phyloP scores from a whole-genome alignment of 2,329 filamentous ascomycete species.

The Alternaria tenuissima region DNA sequence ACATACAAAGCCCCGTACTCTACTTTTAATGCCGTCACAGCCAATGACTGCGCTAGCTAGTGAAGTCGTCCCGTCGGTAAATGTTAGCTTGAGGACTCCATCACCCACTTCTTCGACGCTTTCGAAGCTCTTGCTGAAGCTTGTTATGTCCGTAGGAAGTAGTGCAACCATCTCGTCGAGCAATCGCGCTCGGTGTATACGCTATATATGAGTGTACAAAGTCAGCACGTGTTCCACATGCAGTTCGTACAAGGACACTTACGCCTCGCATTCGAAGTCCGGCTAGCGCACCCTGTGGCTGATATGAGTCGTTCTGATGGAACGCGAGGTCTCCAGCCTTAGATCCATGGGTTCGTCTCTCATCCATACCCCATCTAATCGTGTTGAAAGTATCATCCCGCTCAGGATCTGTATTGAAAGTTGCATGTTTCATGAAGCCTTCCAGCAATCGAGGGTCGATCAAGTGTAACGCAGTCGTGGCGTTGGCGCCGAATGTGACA shows the following conservation, averaged over 20 bases:
- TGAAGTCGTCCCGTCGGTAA: constrained; percentile 56
- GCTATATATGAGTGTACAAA: not conserved
- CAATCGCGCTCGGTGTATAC: constrained; percentile 36
- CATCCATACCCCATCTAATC: constrained; percentile 28
- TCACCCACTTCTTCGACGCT: constrained; percentile 20
- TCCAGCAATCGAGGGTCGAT: constrained; percentile 31
- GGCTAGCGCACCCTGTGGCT: constrained; percentile 8
- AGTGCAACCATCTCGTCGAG: constrained; percentile 33
- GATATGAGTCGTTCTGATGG: constrained; percentile 22
- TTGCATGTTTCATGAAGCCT: constrained; percentile 38
- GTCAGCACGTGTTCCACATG: too few relatives aligned
- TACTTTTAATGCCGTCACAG: constrained; percentile 70
- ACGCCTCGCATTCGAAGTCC: constrained; percentile 24
- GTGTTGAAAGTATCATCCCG: constrained; percentile 24
- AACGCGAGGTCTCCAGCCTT: constrained; percentile 30
- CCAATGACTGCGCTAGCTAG: constrained; percentile 61
- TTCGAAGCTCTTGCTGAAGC: constrained; percentile 31
- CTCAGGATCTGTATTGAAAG: constrained; percentile 28
- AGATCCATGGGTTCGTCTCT: constrained; percentile 13
- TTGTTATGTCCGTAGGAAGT: constrained; percentile 25
- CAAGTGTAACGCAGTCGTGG: constrained; percentile 32
- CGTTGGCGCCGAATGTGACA: constrained; percentile 38
- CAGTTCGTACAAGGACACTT: too few relatives aligned
- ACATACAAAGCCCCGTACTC: constrained; percentile 61
- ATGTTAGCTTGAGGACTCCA: constrained; percentile 34